Conservation (phyloP, 805 yeast species). For the Yarrowia sp. region DNA sequence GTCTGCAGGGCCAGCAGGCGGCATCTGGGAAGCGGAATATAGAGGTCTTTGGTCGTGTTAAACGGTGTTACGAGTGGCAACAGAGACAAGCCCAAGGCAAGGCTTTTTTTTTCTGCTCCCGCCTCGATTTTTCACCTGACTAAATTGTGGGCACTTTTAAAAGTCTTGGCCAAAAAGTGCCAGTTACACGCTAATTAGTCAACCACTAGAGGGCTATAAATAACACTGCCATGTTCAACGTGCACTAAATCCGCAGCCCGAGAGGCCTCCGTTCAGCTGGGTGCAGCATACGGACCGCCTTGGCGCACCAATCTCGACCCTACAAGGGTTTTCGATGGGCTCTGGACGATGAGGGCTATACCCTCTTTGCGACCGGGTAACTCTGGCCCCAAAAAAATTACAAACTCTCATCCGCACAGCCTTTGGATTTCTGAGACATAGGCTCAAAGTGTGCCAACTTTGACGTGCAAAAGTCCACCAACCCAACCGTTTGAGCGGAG, state of each 20-base stretch:
- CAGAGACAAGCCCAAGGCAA: too few relatives aligned
- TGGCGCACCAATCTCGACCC: not conserved
- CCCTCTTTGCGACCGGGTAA: too few relatives aligned
- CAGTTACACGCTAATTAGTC: too few relatives aligned
- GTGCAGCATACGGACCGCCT: slow-evolving; percentile 11
- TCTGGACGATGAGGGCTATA: too few relatives aligned
- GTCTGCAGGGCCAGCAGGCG: slow-evolving; percentile 29
- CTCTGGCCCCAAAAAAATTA: not conserved
- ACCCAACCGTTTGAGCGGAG: not conserved
- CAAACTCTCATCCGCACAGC: not conserved
- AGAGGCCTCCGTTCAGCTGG: not conserved
- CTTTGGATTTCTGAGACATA: not conserved
- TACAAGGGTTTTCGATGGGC: too few relatives aligned
- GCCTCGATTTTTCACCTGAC: too few relatives aligned
- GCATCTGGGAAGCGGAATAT: slow-evolving; percentile 4
- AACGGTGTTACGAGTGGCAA: not conserved
- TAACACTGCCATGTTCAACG: not conserved
- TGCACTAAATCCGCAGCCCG: slow-evolving; percentile 4
- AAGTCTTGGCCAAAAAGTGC: not conserved
- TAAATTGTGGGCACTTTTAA: not conserved
- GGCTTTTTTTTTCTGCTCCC: too few relatives aligned
- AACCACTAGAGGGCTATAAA: too few relatives aligned
- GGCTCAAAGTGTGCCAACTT: slow-evolving; percentile 1
- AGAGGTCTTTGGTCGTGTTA: not conserved
- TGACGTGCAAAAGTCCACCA: not conserved